phyloP scores from a whole-genome alignment of 148 eudicot species.

The Polygonum maritimum region DNA sequence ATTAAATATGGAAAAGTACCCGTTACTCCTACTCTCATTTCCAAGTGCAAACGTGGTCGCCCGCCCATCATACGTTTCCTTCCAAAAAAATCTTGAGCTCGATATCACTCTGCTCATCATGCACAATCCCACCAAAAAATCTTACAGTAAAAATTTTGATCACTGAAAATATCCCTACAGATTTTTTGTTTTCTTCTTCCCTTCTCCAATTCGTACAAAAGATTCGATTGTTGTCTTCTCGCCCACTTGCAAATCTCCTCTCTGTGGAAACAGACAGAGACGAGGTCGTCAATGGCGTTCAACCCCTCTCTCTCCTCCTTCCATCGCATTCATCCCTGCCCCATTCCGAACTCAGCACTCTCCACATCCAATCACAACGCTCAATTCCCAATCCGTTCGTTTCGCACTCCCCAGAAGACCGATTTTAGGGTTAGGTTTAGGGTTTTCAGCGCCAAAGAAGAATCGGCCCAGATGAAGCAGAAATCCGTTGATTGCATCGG shows the following conservation, averaged over 20 bases:
- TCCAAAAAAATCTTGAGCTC: background rate
- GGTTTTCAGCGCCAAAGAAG: background rate
- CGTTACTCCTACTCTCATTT: background rate
- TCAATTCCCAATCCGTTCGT: background rate
- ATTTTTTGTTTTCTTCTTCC: background rate
- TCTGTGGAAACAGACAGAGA: background rate
- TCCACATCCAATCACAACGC: conserved; percentile 8
- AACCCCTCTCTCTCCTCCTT: conserved; percentile 6
- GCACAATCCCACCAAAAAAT: background rate
- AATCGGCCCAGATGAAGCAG: background rate
- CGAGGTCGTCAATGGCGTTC: conserved; percentile 9
- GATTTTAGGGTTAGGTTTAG: background rate
- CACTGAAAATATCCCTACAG: background rate
- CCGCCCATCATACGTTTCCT: conserved; percentile 6
- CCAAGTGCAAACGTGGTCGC: conserved; percentile 1
- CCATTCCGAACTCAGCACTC: background rate
- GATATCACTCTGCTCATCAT: background rate
- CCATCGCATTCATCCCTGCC: conserved; percentile 2
- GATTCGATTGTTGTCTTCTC: background rate
- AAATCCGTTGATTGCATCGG: conserved; percentile 39
- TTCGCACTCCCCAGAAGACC: background rate
- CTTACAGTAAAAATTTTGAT: background rate
- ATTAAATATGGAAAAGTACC: no score
- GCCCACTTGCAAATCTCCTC: conserved; percentile 6
- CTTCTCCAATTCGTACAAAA: background rate